Conservation (phyloP, 2,329 filamentous ascomycete genomes). For the Magnaporthiopsis incrustans region DNA sequence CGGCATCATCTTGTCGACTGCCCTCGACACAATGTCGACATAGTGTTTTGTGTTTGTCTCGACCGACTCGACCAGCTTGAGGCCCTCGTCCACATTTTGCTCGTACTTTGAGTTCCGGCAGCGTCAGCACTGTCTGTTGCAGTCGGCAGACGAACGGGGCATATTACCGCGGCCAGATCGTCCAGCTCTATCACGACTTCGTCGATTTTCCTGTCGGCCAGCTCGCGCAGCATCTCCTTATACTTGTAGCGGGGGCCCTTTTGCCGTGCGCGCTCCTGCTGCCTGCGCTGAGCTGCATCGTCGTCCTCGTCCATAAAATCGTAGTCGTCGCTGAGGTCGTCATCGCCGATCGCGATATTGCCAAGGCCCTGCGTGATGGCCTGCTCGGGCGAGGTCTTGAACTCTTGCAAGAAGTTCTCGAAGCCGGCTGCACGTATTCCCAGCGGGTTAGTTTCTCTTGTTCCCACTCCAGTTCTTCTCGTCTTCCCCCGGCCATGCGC, state of each 20-base stretch:
- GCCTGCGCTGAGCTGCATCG: constrained; percentile 43
- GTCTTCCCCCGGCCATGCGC: not conserved
- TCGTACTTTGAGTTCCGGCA: constrained; percentile 54
- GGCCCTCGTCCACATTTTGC: constrained; percentile 55
- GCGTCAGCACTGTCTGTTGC: not conserved
- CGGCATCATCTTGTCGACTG: constrained; percentile 82
- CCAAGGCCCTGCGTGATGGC: constrained; percentile 75
- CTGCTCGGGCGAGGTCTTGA: constrained; percentile 69
- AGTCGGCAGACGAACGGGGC: not conserved
- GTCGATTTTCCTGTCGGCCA: constrained; percentile 70
- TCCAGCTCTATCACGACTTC: constrained; percentile 85
- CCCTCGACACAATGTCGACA: constrained; percentile 81
- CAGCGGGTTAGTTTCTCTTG: not conserved
- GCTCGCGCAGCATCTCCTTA: constrained; percentile 74
- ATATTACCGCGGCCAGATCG: constrained; percentile 63
- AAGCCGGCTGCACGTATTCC: constrained; percentile 54
- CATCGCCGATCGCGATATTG: constrained; percentile 77
- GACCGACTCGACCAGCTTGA: constrained; percentile 74
- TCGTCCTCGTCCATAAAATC: constrained; percentile 85
- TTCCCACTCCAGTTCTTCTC: not conserved
- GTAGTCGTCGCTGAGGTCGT: constrained; percentile 81
- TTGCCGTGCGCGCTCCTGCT: constrained; percentile 39
- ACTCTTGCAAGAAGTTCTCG: constrained; percentile 77
- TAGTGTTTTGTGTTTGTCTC: constrained; percentile 92
- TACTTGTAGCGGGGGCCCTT: constrained; percentile 72